Conservation (phyloP, 164 flowering plant genomes). For the Annona squamosa region DNA sequence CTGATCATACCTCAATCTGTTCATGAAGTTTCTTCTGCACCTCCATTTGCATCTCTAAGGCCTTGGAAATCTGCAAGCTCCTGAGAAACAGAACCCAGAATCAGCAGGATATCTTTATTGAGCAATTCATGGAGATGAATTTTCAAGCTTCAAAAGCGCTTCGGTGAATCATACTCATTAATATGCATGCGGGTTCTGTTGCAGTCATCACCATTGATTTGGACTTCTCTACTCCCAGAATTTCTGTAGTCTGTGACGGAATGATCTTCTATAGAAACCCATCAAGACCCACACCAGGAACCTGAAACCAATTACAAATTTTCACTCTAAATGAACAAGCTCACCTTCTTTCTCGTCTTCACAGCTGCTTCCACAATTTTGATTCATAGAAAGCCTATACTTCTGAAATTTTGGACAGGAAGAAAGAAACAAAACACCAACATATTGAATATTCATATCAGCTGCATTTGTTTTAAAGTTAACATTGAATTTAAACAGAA, state of each 20-base stretch:
- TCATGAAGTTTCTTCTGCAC: slow-evolving; percentile 85
- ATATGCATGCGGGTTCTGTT: slow-evolving; percentile 29
- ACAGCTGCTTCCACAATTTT: slow-evolving; percentile 36
- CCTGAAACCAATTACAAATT: neutral
- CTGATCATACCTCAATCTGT: slow-evolving; percentile 66
- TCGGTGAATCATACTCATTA: slow-evolving; percentile 43
- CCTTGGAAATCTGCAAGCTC: slow-evolving; percentile 53
- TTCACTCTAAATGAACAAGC: slow-evolving; percentile 4
- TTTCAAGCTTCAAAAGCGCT: neutral
- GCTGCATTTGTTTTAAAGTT: too few relatives aligned
- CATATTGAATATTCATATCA: neutral
- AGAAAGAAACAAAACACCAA: slow-evolving; percentile 8
- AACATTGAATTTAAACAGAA: neutral
- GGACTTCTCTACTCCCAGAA: slow-evolving; percentile 22
- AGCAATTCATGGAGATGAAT: neutral
- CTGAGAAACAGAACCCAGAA: slow-evolving; percentile 29
- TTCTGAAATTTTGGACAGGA: slow-evolving; percentile 42
- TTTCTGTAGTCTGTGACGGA: slow-evolving; percentile 34
- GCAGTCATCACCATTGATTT: slow-evolving; percentile 19
- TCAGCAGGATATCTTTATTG: slow-evolving; percentile 11
- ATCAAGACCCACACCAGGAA: slow-evolving; percentile 8
- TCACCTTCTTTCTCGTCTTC: slow-evolving; percentile 51
- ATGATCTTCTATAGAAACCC: slow-evolving; percentile 2
- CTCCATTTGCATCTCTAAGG: slow-evolving; percentile 80
- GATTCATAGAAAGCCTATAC: slow-evolving; percentile 76